A percentile compares a stretch with the other conserved stretches of the same genome.
These are phyloP conservation scores for Phlebiopsis flavidoalba DNA, from an alignment of 768 basidiomycete species.

Conservation along the genomic window DNA sequence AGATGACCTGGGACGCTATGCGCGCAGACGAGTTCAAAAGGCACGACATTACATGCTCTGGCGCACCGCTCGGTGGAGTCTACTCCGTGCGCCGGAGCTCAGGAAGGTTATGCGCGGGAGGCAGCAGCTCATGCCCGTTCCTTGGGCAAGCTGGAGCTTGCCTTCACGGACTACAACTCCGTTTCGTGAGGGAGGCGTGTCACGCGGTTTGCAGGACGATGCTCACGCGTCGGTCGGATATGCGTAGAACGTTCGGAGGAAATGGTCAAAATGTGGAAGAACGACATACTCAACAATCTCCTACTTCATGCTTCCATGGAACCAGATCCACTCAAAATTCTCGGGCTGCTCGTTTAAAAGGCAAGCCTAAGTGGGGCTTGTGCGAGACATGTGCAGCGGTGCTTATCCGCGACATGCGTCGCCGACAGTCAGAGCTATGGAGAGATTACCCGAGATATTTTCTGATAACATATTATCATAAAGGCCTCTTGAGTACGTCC, in stretches of 20 bases:
- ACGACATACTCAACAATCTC: background rate
- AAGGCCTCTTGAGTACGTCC: too few species aligned
- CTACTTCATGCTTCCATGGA: background rate
- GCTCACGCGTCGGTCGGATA: background rate
- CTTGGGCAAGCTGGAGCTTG: background rate
- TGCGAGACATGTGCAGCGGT: background rate
- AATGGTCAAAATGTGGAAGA: background rate
- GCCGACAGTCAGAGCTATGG: background rate
- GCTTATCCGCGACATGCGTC: background rate
- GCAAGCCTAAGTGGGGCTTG: background rate
- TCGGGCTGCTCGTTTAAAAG: background rate
- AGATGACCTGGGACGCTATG: slow-evolving; percentile 17
- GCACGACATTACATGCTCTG: too few species aligned
- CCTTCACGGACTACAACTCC: background rate
- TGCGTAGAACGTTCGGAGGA: background rate
- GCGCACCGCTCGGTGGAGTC: background rate
- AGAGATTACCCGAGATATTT: background rate
- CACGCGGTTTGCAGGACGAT: background rate
- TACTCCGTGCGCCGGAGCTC: background rate
- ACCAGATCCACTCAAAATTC: background rate
- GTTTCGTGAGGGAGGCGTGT: too few species aligned
- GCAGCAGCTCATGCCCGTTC: background rate
- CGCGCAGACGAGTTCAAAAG: background rate
- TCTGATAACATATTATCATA: too few species aligned
- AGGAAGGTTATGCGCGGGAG: background rate